phyloP scores from a whole-genome alignment of 768 basidiomycete genomes.

The Coprinopsis strossmayeri region DNA sequence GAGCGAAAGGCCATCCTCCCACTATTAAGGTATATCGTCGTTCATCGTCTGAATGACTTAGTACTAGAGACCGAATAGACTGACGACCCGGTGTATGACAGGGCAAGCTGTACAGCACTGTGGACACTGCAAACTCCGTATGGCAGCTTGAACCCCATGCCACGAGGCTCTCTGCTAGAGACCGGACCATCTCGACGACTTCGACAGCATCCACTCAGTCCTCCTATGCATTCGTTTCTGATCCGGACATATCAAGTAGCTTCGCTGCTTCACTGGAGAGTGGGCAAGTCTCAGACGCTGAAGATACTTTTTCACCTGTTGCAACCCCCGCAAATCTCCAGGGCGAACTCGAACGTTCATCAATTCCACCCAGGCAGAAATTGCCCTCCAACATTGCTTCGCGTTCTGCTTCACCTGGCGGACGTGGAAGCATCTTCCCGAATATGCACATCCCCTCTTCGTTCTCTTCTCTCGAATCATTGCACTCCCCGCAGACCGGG shows the following conservation, averaged over 20 bases:
- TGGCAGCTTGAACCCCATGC: constrained; percentile 78
- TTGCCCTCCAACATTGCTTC: constrained; percentile 31
- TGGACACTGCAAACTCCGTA: constrained; percentile 59
- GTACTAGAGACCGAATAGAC: not conserved
- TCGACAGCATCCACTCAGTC: constrained; percentile 76
- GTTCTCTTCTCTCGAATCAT: constrained; percentile 70
- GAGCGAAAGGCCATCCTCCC: constrained; percentile 62
- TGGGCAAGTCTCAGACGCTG: constrained; percentile 63
- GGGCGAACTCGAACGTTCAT: constrained; percentile 12
- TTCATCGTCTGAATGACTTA: not conserved
- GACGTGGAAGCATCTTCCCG: constrained; percentile 24
- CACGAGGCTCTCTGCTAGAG: constrained; percentile 48
- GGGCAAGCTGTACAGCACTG: constrained; percentile 69
- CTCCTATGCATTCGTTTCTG: constrained; percentile 72
- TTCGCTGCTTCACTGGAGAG: constrained; percentile 80
- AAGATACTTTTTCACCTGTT: constrained; percentile 54
- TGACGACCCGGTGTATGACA: constrained; percentile 19
- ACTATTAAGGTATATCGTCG: constrained; percentile 57
- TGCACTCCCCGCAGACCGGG: constrained; percentile 52
- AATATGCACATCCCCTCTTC: constrained; percentile 54
- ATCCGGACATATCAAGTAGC: constrained; percentile 78
- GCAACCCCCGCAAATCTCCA: constrained; percentile 51
- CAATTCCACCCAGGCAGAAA: constrained; percentile 15
- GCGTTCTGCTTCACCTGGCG: constrained; percentile 54
- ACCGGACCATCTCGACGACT: constrained; percentile 68